phyloP scores from a whole-genome alignment of 2,329 filamentous ascomycete genomes.

The Monilinia vaccinii-corymbosi region DNA sequence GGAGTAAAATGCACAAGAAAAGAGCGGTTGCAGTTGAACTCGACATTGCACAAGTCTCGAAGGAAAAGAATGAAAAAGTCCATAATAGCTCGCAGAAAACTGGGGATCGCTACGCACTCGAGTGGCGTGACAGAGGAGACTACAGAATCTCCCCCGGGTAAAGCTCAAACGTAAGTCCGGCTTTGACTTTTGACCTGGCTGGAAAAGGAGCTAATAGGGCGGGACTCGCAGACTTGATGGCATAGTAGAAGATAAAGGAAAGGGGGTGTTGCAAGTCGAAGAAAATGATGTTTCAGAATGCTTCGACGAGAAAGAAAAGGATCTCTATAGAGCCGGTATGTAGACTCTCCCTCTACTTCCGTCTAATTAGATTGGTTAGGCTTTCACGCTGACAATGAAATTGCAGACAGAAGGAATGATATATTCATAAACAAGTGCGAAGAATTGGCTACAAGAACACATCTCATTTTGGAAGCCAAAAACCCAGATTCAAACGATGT shows the following conservation, averaged over 20 bases:
- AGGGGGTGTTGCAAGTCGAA: not conserved
- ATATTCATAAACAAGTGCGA: not conserved
- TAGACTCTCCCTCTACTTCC: not conserved
- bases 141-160: not conserved
- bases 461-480: not conserved
- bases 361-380: not conserved
- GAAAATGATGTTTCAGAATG: not conserved
- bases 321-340: not conserved
- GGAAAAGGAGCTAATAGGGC: not conserved
- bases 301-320: not conserved
- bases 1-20: not conserved
- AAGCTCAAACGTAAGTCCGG: not conserved
- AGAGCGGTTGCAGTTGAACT: not conserved
- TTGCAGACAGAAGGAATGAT: not conserved
- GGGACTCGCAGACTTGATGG: not conserved
- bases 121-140: not conserved
- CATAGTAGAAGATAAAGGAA: not conserved
- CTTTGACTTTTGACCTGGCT: not conserved
- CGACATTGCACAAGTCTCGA: not conserved
- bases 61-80: not conserved
- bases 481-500: not conserved
- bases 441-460: not conserved
- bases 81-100: not conserved
- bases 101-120: not conserved
- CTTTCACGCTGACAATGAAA: not conserved